Percentiles rank a stretch among this genome's conserved stretches.
Evolutionary conservation across 1,139 yeast genomes (phyloP).

Genomic region (Hansenula anomala): DNA sequence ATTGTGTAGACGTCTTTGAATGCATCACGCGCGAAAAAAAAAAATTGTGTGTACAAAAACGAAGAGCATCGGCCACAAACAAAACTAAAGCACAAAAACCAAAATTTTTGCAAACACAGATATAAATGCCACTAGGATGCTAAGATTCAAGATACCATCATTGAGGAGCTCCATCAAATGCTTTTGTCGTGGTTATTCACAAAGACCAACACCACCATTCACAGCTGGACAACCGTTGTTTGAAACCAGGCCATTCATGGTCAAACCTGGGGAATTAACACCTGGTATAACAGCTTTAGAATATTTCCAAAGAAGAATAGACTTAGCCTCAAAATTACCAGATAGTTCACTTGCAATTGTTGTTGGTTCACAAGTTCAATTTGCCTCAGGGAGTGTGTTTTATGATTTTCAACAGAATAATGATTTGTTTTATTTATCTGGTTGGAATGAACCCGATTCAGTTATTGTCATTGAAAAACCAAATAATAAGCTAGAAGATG

Average conservation of each 20-base stretch:
- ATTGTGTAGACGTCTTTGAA: too few species aligned
- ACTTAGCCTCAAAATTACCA: constrained; percentile 54
- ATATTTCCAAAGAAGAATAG: constrained; percentile 65
- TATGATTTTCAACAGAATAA: constrained; percentile 90
- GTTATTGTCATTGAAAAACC: constrained; percentile 71
- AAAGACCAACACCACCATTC: constrained; percentile 18
- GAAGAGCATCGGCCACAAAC: too few species aligned
- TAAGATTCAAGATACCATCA: not conserved
- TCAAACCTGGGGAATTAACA: constrained; percentile 75
- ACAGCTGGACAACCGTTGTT: constrained; percentile 78
- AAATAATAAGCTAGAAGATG: constrained; percentile 43
- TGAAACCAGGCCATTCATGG: constrained; percentile 77
- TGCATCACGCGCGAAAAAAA: not conserved
- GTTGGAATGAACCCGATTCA: constrained; percentile 91
- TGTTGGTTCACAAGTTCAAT: constrained; percentile 68
- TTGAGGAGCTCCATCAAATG: not conserved
- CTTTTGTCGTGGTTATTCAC: not conserved
- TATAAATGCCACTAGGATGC: not conserved
- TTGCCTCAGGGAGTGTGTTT: constrained; percentile 86
- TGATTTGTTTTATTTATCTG: constrained; percentile 80
- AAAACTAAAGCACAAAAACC: too few species aligned
- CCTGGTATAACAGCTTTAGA: constrained; percentile 86
- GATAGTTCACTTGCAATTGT: constrained; percentile 66
- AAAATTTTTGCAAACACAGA: not conserved
- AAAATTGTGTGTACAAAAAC: too few species aligned